phyloP scores from a whole-genome alignment of 208 protist species.

The Trypanosoma theileri region DNA sequence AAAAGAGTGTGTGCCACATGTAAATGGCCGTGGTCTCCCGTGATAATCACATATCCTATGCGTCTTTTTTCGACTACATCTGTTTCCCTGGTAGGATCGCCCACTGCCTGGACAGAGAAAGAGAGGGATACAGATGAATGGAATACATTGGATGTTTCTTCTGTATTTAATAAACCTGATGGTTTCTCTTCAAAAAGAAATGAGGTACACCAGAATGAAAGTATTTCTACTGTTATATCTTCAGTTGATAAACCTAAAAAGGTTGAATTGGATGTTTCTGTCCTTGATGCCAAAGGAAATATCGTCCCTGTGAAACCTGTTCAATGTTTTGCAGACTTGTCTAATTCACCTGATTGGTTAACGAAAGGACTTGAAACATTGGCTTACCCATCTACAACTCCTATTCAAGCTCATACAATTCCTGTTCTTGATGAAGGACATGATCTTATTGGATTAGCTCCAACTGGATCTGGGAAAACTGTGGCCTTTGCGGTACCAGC shows the following conservation, averaged over 20 bases:
- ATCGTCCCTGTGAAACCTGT: constrained; percentile 59
- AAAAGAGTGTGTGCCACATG: constrained; percentile 10
- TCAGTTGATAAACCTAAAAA: constrained; percentile 1
- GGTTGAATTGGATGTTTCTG: constrained; percentile 37
- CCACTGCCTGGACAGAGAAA: not conserved
- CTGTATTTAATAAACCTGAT: not conserved
- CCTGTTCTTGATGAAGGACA: constrained; percentile 82
- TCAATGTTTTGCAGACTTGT: constrained; percentile 57
- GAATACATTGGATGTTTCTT: constrained; percentile 8
- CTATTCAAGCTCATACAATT: constrained; percentile 89
- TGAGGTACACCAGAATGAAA: not conserved
- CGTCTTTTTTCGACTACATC: constrained; percentile 15
- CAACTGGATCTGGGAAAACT: constrained; percentile 99
- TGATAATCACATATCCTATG: not conserved
- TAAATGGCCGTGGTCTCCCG: not conserved
- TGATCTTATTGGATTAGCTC: constrained; percentile 96
- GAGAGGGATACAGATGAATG: constrained; percentile 3
- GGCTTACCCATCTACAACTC: constrained; percentile 69
- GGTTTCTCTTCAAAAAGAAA: not conserved
- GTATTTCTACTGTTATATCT: not conserved
- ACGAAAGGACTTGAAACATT: constrained; percentile 48
- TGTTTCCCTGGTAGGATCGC: not conserved
- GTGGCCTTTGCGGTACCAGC: constrained; percentile 98
- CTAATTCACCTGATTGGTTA: constrained; percentile 61
- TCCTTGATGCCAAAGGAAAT: constrained; percentile 50